phyloP scores from a whole-genome alignment of 345 rosid genomes.

The Draba incana region DNA sequence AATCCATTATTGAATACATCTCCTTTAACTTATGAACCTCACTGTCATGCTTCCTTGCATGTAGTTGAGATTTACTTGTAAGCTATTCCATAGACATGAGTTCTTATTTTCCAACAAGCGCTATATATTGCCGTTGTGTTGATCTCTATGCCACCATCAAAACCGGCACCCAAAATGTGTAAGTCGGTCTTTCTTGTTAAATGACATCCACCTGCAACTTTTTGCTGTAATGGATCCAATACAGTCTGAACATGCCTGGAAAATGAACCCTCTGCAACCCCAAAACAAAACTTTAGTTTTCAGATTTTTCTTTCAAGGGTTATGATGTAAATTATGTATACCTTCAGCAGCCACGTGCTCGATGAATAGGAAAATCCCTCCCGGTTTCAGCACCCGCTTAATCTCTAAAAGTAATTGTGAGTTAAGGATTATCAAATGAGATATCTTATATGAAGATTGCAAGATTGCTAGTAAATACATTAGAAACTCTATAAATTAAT shows the following conservation, averaged over 20 bases:
- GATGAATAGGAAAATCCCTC: constrained; percentile 30
- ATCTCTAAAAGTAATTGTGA: constrained; percentile 51
- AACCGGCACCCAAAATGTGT: constrained; percentile 60
- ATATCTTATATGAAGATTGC: background rate
- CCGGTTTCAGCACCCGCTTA: constrained; percentile 70
- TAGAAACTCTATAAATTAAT: too few species aligned
- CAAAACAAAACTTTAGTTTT: background rate
- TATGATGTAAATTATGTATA: background rate
- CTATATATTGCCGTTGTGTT: constrained; percentile 45
- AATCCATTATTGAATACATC: too few species aligned
- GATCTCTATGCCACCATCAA: constrained; percentile 51
- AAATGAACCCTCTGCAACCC: constrained; percentile 62
- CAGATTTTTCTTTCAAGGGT: background rate
- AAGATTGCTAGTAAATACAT: too few species aligned
- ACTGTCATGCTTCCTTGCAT: too few species aligned
- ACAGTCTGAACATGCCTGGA: constrained; percentile 54
- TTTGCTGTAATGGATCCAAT: constrained; percentile 69
- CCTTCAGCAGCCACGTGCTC: constrained; percentile 37
- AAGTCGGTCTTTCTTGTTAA: constrained; percentile 64
- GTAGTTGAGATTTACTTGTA: constrained; percentile 37
- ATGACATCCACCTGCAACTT: constrained; percentile 73
- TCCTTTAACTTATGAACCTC: background rate
- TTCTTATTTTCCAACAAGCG: constrained; percentile 48
- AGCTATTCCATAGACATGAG: constrained; percentile 75
- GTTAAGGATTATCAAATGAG: background rate